Evolutionary conservation across 176 grass and related monocot genomes (phyloP).

Genomic region (Oryza nivara): DNA sequence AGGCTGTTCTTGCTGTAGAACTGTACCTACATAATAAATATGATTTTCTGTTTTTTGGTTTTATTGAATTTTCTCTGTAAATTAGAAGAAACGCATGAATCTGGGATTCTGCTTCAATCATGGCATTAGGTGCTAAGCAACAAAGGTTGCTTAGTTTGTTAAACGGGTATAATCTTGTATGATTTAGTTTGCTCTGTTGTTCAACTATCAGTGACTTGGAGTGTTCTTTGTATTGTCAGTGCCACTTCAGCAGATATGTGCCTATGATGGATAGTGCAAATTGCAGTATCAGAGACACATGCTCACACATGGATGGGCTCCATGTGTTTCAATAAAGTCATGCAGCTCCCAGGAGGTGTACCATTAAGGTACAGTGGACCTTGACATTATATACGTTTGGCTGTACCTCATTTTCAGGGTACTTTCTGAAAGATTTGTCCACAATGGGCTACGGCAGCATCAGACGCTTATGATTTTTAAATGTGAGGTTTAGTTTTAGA

Average conservation of each 20-base stretch:
- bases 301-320: slow-evolving; percentile 71
- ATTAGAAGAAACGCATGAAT: neutral
- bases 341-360: slow-evolving; percentile 41
- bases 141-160: slow-evolving; percentile 3
- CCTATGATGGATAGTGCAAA: slow-evolving; percentile 7
- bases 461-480: slow-evolving; percentile 32
- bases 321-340: slow-evolving; percentile 56
- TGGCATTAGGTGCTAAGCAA: neutral
- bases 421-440: slow-evolving; percentile 38
- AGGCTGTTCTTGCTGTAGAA: neutral
- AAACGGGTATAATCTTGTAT: slow-evolving; percentile 18
- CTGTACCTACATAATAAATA: slow-evolving; percentile 19
- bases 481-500: slow-evolving; percentile 34
- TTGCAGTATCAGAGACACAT: slow-evolving; percentile 45
- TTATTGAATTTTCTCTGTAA: neutral
- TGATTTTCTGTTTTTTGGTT: slow-evolving; percentile 10
- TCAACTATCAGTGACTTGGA: slow-evolving; percentile 12
- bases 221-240: slow-evolving; percentile 33
- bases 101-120: slow-evolving; percentile 11
- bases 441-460: neutral
- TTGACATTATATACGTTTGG: slow-evolving; percentile 39
- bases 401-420: slow-evolving; percentile 38
- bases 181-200: neutral
- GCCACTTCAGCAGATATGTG: slow-evolving; percentile 32
- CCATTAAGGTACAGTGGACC: slow-evolving; percentile 46